Base-by-base conservation (phyloP, 805 yeast species). In the Myxozyma udenii region DNA sequence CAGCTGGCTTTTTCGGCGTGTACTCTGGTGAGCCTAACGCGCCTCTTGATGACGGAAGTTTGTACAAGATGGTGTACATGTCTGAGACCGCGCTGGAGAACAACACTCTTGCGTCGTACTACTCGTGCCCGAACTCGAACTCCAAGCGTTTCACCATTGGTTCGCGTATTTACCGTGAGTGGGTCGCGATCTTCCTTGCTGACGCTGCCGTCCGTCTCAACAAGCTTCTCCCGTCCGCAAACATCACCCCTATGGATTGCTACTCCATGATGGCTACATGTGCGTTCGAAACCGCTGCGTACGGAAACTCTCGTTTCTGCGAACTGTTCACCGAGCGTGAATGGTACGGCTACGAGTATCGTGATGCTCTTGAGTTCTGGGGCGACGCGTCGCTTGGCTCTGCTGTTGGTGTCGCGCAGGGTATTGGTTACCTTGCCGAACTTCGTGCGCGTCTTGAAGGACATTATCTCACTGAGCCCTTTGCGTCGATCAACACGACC, bases 241-340 rank as follows among this genome's bases (percentile, higher is more conserved):
- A 79, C 58, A 58, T 85, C 48, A 75, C 81, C 2, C 63, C 72
- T 1, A 62, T 66, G 33, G 91, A 87, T 61, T 77, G 81, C 23
- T 68, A 65, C 39, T 68, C 66, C 22, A 62, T 86, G 57, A 81
- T 84, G 61, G 71, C 74, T 11, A 75, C 81, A 69, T 86, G 95
- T 69, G 89, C 87, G 2, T 87, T 75, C 64, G 95, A 87, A 68
- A 68, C 85, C 41, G 85, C 85, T 50, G 85, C 80, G 7, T 74
- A 73, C 50, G 95, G 93, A 7, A 65, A 68, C 48, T 84, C 93
- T 14, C 74, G 76, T 30, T 79, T 85, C 57, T 86, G 95, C 68
- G 74, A 75, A 35, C 73, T 84, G 28, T 81, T 87, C 69, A 83
- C 87, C 38, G 75, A 75, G 60, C 81, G 81, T 22, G 91, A 86